phyloP scores from a whole-genome alignment of 148 eudicot species.

The Amaranthus palmeri region DNA sequence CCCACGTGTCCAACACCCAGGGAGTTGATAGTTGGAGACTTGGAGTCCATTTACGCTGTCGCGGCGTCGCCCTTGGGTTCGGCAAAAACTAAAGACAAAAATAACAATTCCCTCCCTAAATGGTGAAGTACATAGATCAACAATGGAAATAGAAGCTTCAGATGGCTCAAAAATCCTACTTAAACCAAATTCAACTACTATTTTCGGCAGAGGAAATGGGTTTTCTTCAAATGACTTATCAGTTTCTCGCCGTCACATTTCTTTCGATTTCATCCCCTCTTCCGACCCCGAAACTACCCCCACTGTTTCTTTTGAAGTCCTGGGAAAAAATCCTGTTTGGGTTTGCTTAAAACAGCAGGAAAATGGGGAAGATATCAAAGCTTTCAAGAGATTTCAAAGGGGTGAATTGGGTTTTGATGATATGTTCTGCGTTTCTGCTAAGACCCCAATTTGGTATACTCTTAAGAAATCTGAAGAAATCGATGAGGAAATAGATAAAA shows the following conservation, averaged over 20 bases:
- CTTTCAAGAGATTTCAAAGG: slow-evolving; percentile 48
- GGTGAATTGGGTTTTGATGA: slow-evolving; percentile 62
- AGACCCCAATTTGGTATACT: slow-evolving; percentile 61
- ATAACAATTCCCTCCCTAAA: slow-evolving; percentile 10
- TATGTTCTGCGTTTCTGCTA: slow-evolving; percentile 59
- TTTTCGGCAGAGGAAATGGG: slow-evolving; percentile 55
- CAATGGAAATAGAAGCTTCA: slow-evolving; percentile 60
- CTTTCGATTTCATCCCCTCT: slow-evolving; percentile 23
- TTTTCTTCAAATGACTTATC: slow-evolving; percentile 37
- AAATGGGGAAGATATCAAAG: slow-evolving; percentile 32
- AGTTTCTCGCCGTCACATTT: slow-evolving; percentile 74
- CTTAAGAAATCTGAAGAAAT: slow-evolving; percentile 26
- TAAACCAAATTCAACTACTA: slow-evolving; percentile 24
- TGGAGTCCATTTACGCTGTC: too few relatives aligned
- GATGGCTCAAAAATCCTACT: slow-evolving; percentile 45
- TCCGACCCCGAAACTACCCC: slow-evolving; percentile 16
- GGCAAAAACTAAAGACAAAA: background rate
- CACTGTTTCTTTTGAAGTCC: slow-evolving; percentile 48
- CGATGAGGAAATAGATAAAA: slow-evolving; percentile 18
- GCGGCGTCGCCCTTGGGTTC: too few relatives aligned
- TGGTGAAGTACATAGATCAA: background rate
- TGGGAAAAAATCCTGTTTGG: slow-evolving; percentile 83
- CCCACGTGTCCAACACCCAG: too few relatives aligned
- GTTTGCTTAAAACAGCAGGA: slow-evolving; percentile 17
- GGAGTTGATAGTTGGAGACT: too few relatives aligned